A percentile compares a stretch with the other conserved stretches of the same genome.
These are phyloP conservation scores for Botrytis tulipae DNA, from an alignment of 2,329 filamentous ascomycete species.

Conservation along the genomic window DNA sequence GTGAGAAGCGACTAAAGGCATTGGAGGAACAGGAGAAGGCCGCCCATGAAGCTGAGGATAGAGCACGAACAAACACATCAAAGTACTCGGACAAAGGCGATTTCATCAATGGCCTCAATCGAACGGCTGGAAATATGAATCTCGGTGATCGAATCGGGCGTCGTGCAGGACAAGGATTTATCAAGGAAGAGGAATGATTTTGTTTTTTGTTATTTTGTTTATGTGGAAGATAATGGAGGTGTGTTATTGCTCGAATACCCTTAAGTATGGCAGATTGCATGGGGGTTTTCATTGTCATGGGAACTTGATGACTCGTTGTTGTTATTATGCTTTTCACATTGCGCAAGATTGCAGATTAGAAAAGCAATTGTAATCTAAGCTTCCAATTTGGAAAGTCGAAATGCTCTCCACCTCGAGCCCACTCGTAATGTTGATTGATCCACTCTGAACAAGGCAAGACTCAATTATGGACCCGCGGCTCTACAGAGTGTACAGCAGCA, in stretches of 20 bases:
- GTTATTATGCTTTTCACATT: background rate
- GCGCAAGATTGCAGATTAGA: slow-evolving; percentile 2
- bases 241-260: background rate
- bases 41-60: slow-evolving; percentile 65
- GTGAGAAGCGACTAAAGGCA: slow-evolving; percentile 64
- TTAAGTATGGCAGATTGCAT: background rate
- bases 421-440: slow-evolving; percentile 1
- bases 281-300: background rate
- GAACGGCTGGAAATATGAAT: slow-evolving; percentile 53
- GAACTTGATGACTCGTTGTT: background rate
- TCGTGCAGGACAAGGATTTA: slow-evolving; percentile 44
- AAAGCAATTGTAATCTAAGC: background rate
- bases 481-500: background rate
- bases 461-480: background rate
- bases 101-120: slow-evolving; percentile 63
- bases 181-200: slow-evolving; percentile 44
- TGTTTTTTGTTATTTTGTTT: background rate
- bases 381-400: background rate
- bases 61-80: slow-evolving; percentile 54
- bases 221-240: slow-evolving; percentile 5
- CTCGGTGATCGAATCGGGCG: slow-evolving; percentile 53
- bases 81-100: slow-evolving; percentile 62
- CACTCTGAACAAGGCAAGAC: background rate
- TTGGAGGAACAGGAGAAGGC: slow-evolving; percentile 64
- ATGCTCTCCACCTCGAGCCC: slow-evolving; percentile 2